Base-by-base conservation (phyloP, 768 basidiomycete species). In the Cystobasidium ongulense region DNA sequence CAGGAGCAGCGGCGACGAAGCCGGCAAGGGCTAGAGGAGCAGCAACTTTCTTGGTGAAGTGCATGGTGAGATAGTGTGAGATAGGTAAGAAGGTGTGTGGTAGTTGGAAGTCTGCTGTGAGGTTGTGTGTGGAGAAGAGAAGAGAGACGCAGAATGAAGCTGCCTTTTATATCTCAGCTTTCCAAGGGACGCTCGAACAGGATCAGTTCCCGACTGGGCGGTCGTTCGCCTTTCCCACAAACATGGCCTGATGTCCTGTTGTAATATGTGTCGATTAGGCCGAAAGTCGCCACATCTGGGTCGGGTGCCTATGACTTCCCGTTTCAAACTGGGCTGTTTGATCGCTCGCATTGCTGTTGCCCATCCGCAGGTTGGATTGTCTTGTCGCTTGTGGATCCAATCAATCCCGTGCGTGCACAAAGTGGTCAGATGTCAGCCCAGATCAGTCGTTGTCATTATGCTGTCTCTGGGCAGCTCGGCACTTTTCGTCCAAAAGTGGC, bases 11-110 rank as follows among this genome's bases (percentile, higher is more conserved):
- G 15, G 63, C 15, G n/a, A 50, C 73, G 46, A 65, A 46, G 17
- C 52, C 59, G 13, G 57, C 66, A 23, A 72, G 70, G 35, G 73
- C 76, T 52, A 76, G 64, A 35, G 77, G 71, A 43, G 72, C 65
- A 67, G 75, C 61, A 23, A 72, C 61, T 57, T 70, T 62, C 65
- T 67, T 39, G 35, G 63, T 8, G 67, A 74, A 75, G 31, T 71
- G 75, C 77, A 76, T 78, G 57, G 0, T 76, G 62, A n/a, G 17
- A 25, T 8, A 25, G 46, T 21, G 18, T 23, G 36, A 46, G 66
- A 13, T 33, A 29, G 74, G 1, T 15, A 31, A 29, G 18, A 33
- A 54, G 43, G 25, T 23, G 52, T 0, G 38, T 27, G 3, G 54
- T 13, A n/a, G 52, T 15, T 38, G 15, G 35, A 52, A 53, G 43